Conservation (phyloP, 345 rosid species). For the Eucalyptus paniculata region DNA sequence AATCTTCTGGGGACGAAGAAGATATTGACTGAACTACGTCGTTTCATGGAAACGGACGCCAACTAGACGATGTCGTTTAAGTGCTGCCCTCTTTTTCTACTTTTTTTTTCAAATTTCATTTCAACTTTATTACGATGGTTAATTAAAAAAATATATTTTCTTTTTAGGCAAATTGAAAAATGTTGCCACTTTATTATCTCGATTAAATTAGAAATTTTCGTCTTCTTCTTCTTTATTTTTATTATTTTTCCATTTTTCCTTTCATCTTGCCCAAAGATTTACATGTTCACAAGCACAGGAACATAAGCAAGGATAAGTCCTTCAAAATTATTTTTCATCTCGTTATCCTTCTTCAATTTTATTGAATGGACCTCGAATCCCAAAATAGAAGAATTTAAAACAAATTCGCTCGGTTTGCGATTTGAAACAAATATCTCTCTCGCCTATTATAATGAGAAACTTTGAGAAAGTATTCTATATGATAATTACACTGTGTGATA, state of each 20-base stretch:
- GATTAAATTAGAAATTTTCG: neutral
- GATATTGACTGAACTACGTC: neutral
- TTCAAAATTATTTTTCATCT: neutral
- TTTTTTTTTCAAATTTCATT: no score
- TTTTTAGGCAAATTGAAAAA: neutral
- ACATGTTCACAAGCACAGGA: rapidly evolving
- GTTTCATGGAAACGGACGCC: neutral
- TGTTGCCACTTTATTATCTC: neutral
- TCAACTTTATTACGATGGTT: neutral
- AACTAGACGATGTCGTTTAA: neutral
- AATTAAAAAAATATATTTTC: rapidly evolving
- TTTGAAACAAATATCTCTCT: neutral
- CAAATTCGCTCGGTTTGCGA: rapidly evolving
- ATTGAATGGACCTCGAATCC: neutral
- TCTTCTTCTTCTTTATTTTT: neutral
- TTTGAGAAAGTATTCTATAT: rapidly evolving
- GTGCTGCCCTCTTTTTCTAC: neutral
- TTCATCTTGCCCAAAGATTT: neutral
- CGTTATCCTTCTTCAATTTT: neutral
- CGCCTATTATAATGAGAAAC: rapidly evolving
- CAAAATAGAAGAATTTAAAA: neutral
- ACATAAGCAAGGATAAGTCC: neutral
- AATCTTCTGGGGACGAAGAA: neutral
- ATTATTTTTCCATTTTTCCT: neutral
- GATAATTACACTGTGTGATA: rapidly evolving